These are phyloP conservation scores for Cenchrus purpureus DNA, from an alignment of 176 grass and related monocot genomes.

Conservation along the genomic window DNA sequence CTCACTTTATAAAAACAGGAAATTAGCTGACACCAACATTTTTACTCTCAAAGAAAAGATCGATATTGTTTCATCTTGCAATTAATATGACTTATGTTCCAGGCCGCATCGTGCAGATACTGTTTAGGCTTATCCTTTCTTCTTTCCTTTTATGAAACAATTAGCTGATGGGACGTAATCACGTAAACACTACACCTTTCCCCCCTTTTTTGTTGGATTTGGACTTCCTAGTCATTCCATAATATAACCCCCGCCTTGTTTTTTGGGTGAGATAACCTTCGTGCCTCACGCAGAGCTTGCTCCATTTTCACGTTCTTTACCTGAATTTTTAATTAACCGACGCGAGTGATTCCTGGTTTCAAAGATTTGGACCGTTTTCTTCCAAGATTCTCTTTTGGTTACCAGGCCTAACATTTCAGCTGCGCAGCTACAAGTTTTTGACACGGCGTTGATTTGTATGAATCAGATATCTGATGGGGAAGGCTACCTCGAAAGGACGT, in stretches of 20 bases:
- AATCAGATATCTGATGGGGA: conserved; percentile 83
- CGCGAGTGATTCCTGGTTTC: neutral
- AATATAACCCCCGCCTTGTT: neutral
- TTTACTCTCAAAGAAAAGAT: neutral
- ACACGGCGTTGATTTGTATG: conserved; percentile 37
- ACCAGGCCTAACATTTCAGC: neutral
- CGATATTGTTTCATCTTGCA: neutral
- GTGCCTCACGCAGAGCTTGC: neutral
- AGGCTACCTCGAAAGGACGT: conserved; percentile 95
- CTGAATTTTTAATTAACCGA: neutral
- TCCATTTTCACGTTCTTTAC: neutral
- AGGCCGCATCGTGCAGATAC: neutral
- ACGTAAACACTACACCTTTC: neutral
- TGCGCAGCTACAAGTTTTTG: neutral
- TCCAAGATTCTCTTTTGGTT: conserved; percentile 23
- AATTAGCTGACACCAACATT: neutral
- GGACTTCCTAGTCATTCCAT: conserved; percentile 18
- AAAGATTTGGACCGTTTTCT: neutral
- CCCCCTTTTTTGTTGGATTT: neutral
- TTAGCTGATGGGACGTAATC: neutral
- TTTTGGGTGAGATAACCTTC: conserved; percentile 11
- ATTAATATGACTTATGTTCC: neutral
- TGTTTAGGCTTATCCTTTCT: neutral
- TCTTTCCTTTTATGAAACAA: neutral
- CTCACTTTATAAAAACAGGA: neutral